Percentiles rank a stretch among this genome's conserved stretches.
phyloP scores from a whole-genome alignment of 1,284 basidiomycete genomes.

The Neolentinus lepideus region DNA sequence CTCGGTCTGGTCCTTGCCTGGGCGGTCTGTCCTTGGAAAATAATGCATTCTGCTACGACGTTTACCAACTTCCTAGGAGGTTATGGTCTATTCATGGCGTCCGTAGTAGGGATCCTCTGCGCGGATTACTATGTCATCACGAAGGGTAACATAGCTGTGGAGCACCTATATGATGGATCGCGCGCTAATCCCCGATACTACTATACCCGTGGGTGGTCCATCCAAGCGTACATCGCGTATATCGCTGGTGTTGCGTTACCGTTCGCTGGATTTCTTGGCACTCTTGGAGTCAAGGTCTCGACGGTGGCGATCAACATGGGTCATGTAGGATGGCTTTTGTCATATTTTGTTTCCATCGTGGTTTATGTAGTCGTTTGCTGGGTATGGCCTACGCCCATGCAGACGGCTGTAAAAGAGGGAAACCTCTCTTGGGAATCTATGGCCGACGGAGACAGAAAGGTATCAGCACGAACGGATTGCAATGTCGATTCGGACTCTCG shows the following conservation, averaged over 20 bases:
- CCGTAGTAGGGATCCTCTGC: neutral
- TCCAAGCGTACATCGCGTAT: conserved; percentile 2
- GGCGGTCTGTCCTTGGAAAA: conserved; percentile 4
- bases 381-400: conserved; percentile 1
- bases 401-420: neutral
- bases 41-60: conserved; percentile 1
- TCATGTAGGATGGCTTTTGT: conserved; percentile 2
- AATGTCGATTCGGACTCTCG: no score
- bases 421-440: neutral
- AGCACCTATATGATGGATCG: conserved; percentile 1
- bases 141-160: conserved; percentile 2
- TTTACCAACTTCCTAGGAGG: conserved; percentile 3
- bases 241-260: conserved; percentile 3
- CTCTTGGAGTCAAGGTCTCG: neutral
- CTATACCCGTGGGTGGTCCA: neutral
- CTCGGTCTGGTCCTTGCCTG: conserved; percentile 2
- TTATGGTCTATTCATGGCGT: conserved; percentile 3
- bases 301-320: neutral
- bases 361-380: neutral
- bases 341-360: conserved; percentile 1
- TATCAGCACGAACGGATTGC: no score
- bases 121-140: conserved; percentile 5
- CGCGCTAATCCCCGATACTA: conserved; percentile 1
- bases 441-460: neutral
- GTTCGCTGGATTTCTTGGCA: conserved; percentile 3